Percentiles rank a stretch among this genome's conserved stretches.
Conservation (phyloP, 495 filamentous ascomycete species). For the Penicillium manginii region DNA sequence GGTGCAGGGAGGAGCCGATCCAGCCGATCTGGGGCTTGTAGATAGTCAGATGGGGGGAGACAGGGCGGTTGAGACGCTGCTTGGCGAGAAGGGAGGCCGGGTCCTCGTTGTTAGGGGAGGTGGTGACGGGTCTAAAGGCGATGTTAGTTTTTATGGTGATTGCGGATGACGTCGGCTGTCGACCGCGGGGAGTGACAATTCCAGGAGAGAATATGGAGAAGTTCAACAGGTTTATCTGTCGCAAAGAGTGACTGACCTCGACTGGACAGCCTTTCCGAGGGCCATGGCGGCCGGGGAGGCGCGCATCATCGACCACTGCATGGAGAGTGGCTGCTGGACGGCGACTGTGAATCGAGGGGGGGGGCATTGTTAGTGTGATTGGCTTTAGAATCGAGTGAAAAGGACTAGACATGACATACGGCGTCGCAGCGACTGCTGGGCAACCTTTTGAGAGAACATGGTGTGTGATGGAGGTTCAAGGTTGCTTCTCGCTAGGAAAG, state of each 20-base stretch:
- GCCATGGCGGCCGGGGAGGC: conserved; percentile 54
- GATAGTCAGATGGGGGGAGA: conserved; percentile 85
- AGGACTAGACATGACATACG: conserved; percentile 51
- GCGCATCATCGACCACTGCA: conserved; percentile 54
- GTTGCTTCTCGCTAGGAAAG: neutral
- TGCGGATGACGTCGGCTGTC: conserved; percentile 38
- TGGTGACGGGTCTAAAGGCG: conserved; percentile 53
- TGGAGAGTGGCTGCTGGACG: conserved; percentile 54
- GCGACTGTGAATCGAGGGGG: conserved; percentile 39
- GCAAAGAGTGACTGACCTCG: conserved; percentile 48
- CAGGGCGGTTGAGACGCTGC: conserved; percentile 84
- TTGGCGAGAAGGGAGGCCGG: conserved; percentile 72
- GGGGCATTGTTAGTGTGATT: conserved; percentile 20
- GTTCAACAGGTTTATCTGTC: neutral
- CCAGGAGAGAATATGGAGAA: neutral
- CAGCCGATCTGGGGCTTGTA: conserved; percentile 90
- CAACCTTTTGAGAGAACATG: conserved; percentile 70
- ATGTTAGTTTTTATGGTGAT: conserved; percentile 19
- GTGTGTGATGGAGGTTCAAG: conserved; percentile 29
- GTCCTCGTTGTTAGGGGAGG: conserved; percentile 60
- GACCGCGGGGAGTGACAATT: neutral
- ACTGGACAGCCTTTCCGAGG: conserved; percentile 54
- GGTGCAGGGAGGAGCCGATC: conserved; percentile 72
- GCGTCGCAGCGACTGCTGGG: conserved; percentile 69
- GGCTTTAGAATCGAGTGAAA: neutral